These are phyloP conservation scores for Candolleomyces aberdarensis DNA, from an alignment of 768 basidiomycete genomes.

Conservation along the genomic window DNA sequence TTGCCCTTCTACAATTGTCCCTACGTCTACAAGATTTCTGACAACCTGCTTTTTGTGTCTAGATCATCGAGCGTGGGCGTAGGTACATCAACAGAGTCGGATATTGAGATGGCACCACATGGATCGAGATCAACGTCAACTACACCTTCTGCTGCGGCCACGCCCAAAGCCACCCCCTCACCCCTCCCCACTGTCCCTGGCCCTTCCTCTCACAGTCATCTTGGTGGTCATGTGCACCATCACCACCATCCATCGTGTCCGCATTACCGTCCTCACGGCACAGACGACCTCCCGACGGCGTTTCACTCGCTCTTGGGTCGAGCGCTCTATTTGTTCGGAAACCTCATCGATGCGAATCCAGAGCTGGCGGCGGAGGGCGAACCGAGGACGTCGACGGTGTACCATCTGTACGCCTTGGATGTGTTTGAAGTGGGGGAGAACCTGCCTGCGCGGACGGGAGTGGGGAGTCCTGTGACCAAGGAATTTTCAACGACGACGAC, in stretches of 20 bases:
- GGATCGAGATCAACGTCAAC: too few species aligned
- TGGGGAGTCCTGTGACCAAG: background rate
- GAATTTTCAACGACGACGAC: background rate
- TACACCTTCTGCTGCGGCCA: background rate
- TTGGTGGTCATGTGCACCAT: background rate
- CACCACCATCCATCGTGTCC: background rate
- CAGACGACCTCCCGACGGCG: conserved; percentile 55
- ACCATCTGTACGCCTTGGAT: conserved; percentile 69
- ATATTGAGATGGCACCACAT: background rate
- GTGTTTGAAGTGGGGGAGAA: conserved; percentile 69
- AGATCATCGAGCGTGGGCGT: background rate
- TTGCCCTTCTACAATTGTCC: background rate
- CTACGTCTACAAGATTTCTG: background rate
- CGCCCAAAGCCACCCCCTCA: background rate
- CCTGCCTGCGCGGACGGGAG: conserved; percentile 39
- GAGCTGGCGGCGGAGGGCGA: conserved; percentile 52
- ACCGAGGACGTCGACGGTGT: conserved; percentile 46
- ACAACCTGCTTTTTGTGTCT: too few species aligned
- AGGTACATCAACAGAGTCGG: background rate
- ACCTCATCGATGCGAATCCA: conserved; percentile 51
- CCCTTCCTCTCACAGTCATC: conserved; percentile 8
- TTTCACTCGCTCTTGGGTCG: conserved; percentile 67
- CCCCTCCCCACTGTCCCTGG: background rate
- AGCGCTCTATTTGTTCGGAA: conserved; percentile 62
- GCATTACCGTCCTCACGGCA: background rate